Evolutionary conservation across 2,329 filamentous ascomycete species (phyloP).

Genomic region (Fusarium abutilonis): DNA sequence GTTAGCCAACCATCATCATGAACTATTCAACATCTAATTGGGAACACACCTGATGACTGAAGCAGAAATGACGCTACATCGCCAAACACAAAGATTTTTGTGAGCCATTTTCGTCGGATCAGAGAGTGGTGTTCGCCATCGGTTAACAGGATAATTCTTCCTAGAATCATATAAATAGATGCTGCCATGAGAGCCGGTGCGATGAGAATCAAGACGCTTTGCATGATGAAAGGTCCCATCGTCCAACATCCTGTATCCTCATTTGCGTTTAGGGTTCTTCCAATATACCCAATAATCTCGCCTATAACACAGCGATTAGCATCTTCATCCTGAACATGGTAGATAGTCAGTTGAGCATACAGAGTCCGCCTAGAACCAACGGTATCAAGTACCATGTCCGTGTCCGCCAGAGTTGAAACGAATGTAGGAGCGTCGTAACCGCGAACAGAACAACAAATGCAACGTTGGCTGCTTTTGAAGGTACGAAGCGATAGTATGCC

Average conservation of each 20-base stretch:
- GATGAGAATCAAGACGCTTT: slow-evolving; percentile 52
- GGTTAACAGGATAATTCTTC: slow-evolving; percentile 52
- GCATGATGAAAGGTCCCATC: slow-evolving; percentile 53
- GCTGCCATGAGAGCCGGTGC: slow-evolving; percentile 59
- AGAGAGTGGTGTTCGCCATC: slow-evolving; percentile 54
- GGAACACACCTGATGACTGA: slow-evolving; percentile 35
- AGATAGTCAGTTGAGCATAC: slow-evolving; percentile 22
- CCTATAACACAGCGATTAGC: slow-evolving; percentile 23
- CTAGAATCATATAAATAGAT: slow-evolving; percentile 59
- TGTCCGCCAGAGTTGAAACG: slow-evolving; percentile 40
- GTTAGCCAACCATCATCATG: background rate
- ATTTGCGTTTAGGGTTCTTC: slow-evolving; percentile 55
- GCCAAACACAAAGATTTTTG: slow-evolving; percentile 63
- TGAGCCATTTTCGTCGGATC: slow-evolving; percentile 56
- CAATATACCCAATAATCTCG: slow-evolving; percentile 55
- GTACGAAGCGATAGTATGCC: slow-evolving; percentile 42
- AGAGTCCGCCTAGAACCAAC: slow-evolving; percentile 38
- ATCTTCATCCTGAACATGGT: background rate
- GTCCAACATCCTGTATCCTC: slow-evolving; percentile 52
- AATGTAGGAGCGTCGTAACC: slow-evolving; percentile 37
- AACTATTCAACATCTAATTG: background rate
- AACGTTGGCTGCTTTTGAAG: slow-evolving; percentile 37
- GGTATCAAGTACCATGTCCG: slow-evolving; percentile 44
- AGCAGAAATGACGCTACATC: slow-evolving; percentile 58
- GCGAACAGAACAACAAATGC: slow-evolving; percentile 42